Conservation (phyloP, 116 monocot genomes). For the Zostera marina region DNA sequence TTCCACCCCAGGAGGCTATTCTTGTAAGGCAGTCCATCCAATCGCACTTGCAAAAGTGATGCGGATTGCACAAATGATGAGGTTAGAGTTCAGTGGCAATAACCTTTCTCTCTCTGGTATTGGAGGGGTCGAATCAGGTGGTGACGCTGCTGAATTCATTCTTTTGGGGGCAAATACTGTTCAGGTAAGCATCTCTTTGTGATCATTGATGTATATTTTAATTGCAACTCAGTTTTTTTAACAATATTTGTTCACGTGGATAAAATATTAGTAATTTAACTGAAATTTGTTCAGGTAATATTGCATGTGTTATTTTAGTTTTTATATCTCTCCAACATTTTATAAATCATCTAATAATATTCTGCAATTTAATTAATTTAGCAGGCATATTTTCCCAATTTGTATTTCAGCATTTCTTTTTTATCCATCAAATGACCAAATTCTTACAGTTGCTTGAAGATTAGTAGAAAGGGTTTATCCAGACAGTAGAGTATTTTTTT, state of each 20-base stretch:
- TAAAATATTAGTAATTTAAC: too few species aligned
- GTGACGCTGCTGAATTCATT: constrained; percentile 90
- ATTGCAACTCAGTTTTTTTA: not conserved
- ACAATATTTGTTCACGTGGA: not conserved
- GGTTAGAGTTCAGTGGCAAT: constrained; percentile 40
- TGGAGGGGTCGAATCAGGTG: constrained; percentile 88
- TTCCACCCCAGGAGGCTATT: constrained; percentile 91
- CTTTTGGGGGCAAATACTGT: constrained; percentile 91
- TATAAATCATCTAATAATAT: too few species aligned
- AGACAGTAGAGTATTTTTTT: too few species aligned
- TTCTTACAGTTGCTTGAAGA: too few species aligned
- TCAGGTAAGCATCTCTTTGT: constrained; percentile 28
- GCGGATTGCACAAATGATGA: constrained; percentile 90
- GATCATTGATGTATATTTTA: not conserved
- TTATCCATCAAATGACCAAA: too few species aligned
- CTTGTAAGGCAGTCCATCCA: constrained; percentile 83
- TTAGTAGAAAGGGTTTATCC: too few species aligned
- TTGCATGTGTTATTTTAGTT: too few species aligned
- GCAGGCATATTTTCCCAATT: too few species aligned
- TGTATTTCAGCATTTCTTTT: too few species aligned
- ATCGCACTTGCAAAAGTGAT: constrained; percentile 95
- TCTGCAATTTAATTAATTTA: too few species aligned
- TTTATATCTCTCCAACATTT: too few species aligned
- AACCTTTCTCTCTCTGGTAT: constrained; percentile 74
- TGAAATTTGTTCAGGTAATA: too few species aligned